A percentile compares a stretch with the other conserved stretches of the same genome.
phyloP scores from a whole-genome alignment of 2,329 filamentous ascomycete species.

The Penicillium sp. region DNA sequence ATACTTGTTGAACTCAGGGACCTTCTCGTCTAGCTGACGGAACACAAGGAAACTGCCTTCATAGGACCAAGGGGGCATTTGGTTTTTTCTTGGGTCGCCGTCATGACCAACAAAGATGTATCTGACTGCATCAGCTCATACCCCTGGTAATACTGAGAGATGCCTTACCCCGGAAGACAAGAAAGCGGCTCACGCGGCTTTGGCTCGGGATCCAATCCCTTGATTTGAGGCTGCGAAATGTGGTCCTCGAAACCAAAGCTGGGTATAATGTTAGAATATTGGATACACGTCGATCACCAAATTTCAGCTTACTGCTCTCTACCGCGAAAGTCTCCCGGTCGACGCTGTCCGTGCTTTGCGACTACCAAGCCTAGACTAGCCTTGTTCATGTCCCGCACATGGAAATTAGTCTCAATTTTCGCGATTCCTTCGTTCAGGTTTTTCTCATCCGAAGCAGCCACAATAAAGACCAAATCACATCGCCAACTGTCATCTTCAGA shows the following conservation, averaged over 20 bases:
- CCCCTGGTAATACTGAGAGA: neutral
- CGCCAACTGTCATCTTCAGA: conserved; percentile 10
- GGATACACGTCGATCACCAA: neutral
- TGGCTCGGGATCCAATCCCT: conserved; percentile 26
- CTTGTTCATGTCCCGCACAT: conserved; percentile 1
- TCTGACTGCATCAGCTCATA: conserved; percentile 5
- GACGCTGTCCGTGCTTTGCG: conserved; percentile 1
- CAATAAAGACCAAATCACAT: conserved; percentile 16
- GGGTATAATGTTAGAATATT: neutral
- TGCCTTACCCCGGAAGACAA: conserved; percentile 28
- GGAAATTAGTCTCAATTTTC: conserved; percentile 14
- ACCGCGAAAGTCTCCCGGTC: conserved; percentile 5
- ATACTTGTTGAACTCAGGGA: conserved; percentile 42
- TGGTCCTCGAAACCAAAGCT: conserved; percentile 48
- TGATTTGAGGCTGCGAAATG: conserved; percentile 41
- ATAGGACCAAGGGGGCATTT: conserved; percentile 39
- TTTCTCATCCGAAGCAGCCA: conserved; percentile 12
- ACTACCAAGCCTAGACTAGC: conserved; percentile 4
- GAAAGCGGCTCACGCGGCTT: conserved; percentile 31
- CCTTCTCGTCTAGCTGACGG: conserved; percentile 46
- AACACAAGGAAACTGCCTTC: conserved; percentile 49
- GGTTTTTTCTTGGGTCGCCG: conserved; percentile 29
- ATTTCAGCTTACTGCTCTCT: conserved; percentile 8
- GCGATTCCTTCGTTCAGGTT: conserved; percentile 6
- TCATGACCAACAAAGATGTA: conserved; percentile 37